phyloP scores from a whole-genome alignment of 768 basidiomycete species.

The Boletus sp. region DNA sequence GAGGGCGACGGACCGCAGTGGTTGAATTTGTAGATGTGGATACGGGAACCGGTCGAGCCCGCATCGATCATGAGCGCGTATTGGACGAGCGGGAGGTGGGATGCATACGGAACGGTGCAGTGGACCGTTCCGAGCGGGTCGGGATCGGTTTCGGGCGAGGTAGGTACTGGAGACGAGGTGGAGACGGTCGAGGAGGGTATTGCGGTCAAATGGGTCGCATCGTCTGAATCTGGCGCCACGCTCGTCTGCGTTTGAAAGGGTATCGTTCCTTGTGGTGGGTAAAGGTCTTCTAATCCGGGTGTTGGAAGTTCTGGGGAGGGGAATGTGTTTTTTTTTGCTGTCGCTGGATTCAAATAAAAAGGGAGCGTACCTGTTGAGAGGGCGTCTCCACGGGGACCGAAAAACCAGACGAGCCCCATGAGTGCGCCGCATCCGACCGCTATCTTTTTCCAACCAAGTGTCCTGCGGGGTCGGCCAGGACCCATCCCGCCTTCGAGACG shows the following conservation, averaged over 20 bases:
- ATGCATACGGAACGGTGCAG: conserved; percentile 57
- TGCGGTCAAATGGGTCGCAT: background rate
- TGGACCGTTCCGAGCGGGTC: conserved; percentile 69
- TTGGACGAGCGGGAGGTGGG: conserved; percentile 63
- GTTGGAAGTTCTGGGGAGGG: conserved; percentile 9
- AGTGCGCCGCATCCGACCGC: conserved; percentile 54
- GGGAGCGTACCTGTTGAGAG: conserved; percentile 17
- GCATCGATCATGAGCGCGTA: conserved; percentile 98
- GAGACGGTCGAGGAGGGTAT: conserved; percentile 1
- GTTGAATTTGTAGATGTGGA: conserved; percentile 99
- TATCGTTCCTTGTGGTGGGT: conserved; percentile 19
- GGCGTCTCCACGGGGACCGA: conserved; percentile 44
- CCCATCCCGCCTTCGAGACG: conserved; percentile 62
- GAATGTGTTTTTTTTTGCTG: background rate
- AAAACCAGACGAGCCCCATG: conserved; percentile 62
- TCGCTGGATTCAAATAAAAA: background rate
- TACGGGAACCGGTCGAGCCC: conserved; percentile 94
- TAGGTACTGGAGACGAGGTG: conserved; percentile 29
- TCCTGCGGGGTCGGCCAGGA: conserved; percentile 37
- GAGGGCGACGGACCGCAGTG: conserved; percentile 72
- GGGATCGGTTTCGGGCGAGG: conserved; percentile 68
- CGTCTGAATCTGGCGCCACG: background rate
- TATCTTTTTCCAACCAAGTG: conserved; percentile 62
- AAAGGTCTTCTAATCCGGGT: conserved; percentile 22
- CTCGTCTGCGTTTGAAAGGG: conserved; percentile 2